Conservation (phyloP, 495 filamentous ascomycete species). For the Lasiosphaeria miniovina region DNA sequence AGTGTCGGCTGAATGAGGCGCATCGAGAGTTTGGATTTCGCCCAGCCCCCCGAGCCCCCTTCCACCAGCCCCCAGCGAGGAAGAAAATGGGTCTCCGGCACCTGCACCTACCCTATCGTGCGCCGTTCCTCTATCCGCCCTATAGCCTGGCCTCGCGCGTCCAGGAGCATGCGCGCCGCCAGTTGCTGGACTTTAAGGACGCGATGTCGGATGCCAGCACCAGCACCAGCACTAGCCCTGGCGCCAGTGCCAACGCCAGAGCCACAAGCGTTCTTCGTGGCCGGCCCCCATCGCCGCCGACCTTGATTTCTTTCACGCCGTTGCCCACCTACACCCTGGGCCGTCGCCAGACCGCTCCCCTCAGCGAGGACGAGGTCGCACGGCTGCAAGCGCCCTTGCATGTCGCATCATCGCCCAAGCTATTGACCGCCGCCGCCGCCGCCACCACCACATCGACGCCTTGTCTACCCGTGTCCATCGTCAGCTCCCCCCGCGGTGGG, state of each 20-base stretch:
- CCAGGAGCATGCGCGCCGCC: constrained; percentile 39
- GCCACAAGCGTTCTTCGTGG: no score
- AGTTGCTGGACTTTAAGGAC: constrained; percentile 34
- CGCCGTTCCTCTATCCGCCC: constrained; percentile 30
- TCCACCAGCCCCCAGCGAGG: not conserved
- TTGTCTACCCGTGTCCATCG: constrained; percentile 36
- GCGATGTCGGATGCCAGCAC: not conserved
- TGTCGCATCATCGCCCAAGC: constrained; percentile 9
- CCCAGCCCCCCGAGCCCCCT: not conserved
- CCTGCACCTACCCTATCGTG: constrained; percentile 59
- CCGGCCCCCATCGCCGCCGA: constrained; percentile 53
- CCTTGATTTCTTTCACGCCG: constrained; percentile 79
- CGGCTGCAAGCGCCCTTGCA: constrained; percentile 40
- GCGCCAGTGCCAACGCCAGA: constrained; percentile 10
- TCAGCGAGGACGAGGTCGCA: constrained; percentile 44
- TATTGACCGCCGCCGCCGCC: not conserved
- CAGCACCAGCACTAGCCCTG: not conserved
- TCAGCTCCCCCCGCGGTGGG: constrained; percentile 75
- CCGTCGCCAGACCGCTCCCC: constrained; percentile 68
- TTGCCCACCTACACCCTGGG: constrained; percentile 86
- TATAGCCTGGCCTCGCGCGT: constrained; percentile 40
- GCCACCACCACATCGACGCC: not conserved
- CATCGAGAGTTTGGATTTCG: not conserved
- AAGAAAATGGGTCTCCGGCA: constrained; percentile 54
- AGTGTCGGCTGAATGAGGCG: no score